phyloP scores from a whole-genome alignment of 176 grass and related monocot species.

The Urochloa ruziziensis region DNA sequence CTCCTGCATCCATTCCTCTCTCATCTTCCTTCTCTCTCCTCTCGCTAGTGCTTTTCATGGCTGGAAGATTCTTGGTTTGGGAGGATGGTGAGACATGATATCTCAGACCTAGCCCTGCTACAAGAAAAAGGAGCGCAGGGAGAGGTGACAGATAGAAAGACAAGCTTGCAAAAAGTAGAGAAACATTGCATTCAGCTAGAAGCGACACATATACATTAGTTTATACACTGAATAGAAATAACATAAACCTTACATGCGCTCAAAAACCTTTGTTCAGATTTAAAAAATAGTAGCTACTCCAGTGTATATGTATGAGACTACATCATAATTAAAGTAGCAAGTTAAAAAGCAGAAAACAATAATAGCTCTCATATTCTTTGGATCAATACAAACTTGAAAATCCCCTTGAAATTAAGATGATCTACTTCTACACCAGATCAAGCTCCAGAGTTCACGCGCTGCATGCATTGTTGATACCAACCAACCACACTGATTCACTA shows the following conservation, averaged over 20 bases:
- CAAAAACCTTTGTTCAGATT: background rate
- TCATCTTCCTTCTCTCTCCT: background rate
- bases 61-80: constrained; percentile 65
- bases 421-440: constrained; percentile 20
- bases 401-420: constrained; percentile 15
- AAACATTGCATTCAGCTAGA: background rate
- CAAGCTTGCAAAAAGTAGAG: constrained; percentile 32
- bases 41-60: constrained; percentile 61
- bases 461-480: constrained; percentile 30
- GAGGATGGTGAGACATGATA: constrained; percentile 63
- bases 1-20: background rate
- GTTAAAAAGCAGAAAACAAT: background rate
- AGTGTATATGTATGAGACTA: background rate
- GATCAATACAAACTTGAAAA: constrained; percentile 35
- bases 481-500: constrained; percentile 20
- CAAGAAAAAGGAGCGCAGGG: constrained; percentile 38
- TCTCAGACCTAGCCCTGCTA: constrained; percentile 54
- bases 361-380: background rate
- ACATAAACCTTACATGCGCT: constrained; percentile 22
- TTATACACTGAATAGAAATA: constrained; percentile 6
- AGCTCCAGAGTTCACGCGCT: constrained; percentile 7
- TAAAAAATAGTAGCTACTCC: background rate
- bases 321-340: background rate
- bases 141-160: constrained; percentile 52
- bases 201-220: constrained; percentile 15